phyloP scores from a whole-genome alignment of 148 eudicot species.

The Cornus florida region DNA sequence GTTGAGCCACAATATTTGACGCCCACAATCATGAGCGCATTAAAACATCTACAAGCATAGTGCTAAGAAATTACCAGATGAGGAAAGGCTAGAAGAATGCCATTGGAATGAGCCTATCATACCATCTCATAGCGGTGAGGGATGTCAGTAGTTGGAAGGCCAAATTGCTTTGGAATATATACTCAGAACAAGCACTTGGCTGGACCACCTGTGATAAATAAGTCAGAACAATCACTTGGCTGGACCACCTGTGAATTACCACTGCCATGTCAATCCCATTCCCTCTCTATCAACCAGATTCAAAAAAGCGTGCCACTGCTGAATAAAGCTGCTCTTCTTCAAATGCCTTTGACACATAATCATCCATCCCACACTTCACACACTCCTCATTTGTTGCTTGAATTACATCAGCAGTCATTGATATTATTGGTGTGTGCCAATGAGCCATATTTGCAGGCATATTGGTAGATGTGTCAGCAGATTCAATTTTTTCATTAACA shows the following conservation, averaged over 20 bases:
- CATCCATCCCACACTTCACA: slow-evolving; percentile 81
- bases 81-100: slow-evolving; percentile 6
- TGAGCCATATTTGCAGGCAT: slow-evolving; percentile 19
- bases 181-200: background rate
- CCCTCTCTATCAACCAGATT: slow-evolving; percentile 33
- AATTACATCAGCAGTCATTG: slow-evolving; percentile 95
- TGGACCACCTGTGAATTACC: background rate
- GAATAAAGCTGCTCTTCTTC: slow-evolving; percentile 68
- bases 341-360: slow-evolving; percentile 81
- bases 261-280: slow-evolving; percentile 4
- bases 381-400: slow-evolving; percentile 80
- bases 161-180: background rate
- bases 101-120: slow-evolving; percentile 12
- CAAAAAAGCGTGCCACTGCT: slow-evolving; percentile 77
- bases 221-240: background rate
- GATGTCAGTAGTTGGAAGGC: background rate
- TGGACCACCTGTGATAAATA: background rate
- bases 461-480: slow-evolving; percentile 40
- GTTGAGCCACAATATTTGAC: background rate
- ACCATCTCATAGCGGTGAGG: background rate
- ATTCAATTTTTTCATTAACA: slow-evolving; percentile 42
- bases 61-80: slow-evolving; percentile 12
- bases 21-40: background rate
- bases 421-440: slow-evolving; percentile 89
- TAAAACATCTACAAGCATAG: background rate